Conservation (phyloP, 78 protist genomes). For the Neovahlkampfia damariscottae region DNA sequence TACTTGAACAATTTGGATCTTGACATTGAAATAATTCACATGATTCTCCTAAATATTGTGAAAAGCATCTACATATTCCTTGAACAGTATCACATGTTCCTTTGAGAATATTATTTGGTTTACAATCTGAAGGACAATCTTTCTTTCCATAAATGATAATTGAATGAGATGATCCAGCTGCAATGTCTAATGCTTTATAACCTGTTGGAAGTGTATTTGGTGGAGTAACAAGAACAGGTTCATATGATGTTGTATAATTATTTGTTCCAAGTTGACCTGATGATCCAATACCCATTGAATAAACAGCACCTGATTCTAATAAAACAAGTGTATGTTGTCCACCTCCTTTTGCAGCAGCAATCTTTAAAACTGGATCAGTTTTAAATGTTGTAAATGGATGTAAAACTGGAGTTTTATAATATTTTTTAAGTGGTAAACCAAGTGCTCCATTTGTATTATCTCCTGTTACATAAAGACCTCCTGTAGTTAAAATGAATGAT, state of each 20-base stretch:
- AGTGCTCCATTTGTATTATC: neutral
- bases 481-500: no score
- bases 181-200: neutral
- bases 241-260: neutral
- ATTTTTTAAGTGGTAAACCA: no score
- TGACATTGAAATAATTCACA: neutral
- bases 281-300: neutral
- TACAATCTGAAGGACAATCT: neutral
- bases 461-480: no score
- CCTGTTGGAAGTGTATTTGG: neutral
- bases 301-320: neutral
- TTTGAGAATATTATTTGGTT: no score
- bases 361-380: neutral
- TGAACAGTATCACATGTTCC: neutral
- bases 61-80: neutral
- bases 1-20: neutral
- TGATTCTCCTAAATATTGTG: neutral
- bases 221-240: neutral
- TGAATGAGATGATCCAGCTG: neutral
- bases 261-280: neutral
- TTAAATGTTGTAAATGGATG: neutral
- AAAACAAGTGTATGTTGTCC: neutral
- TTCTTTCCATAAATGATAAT: neutral
- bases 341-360: neutral
- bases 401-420: neutral